Evolutionary conservation across 257 asterid species (phyloP), one percentile per base, ranked within the genome.

Genomic region (Przewalskia tangutica): DNA sequence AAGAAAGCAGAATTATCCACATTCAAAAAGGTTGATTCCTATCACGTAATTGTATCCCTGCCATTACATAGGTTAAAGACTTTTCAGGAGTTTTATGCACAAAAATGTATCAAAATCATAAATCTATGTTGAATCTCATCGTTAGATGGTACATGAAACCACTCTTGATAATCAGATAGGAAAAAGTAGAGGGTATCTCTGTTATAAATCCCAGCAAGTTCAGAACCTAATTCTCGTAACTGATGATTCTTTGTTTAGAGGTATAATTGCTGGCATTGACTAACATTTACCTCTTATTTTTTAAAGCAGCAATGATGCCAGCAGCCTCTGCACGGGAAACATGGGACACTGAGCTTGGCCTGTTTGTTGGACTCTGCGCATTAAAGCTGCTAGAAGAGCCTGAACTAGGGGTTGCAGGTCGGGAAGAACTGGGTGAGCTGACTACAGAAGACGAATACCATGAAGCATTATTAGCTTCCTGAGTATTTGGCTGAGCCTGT

Each of bases 291-390:
- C 98, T 94, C 90, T 90, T 94, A 85, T 94, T 92, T 86, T 88
- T 93, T 83, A 96, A 83, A 53, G 82, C 75, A 82, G 92, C 87
- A 82, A 90, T 85, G 70, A 94, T 91, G 78, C 92, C 92, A 17
- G 97, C 95, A 59, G 92, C 95, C 90, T 93, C 98, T n/a, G 97
- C 90, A 2, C 97, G 97, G 27, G 99, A 93, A 77, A 93, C 99
- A 70, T 90, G 89, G 17, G 97, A 85, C 81, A 87, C 62, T 84
- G 93, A 83, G 80, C 79, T 89, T 63, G 90, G 88, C 53, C 94
- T 91, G 78, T 93, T 97, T 2, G 87, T 64, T 0, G 91, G 91
- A 85, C 93, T 88, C 34, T 88, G 83, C 20, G 54, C 48, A 82
- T 85, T 84, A 73, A 90, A 90, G 85, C 89, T 82, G 83, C 87